Evolutionary conservation across 148 eudicot species (phyloP).

Genomic region (Diospyros lotus): DNA sequence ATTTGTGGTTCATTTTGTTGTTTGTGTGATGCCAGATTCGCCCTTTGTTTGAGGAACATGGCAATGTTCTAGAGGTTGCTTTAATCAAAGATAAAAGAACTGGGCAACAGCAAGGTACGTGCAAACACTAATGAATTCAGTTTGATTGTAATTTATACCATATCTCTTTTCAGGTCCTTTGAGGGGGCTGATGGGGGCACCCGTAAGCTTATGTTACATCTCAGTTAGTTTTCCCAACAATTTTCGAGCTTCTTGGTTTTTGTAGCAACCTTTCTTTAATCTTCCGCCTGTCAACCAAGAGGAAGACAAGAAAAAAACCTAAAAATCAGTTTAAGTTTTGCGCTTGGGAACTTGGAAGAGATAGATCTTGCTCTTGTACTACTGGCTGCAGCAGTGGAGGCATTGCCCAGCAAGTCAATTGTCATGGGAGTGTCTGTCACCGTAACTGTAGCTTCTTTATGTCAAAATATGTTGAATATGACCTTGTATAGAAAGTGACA

Average conservation of each 20-base stretch:
- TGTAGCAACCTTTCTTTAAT: conserved; percentile 49
- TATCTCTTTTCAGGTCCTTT: conserved; percentile 78
- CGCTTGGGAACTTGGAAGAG: conserved; percentile 32
- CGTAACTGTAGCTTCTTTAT: conserved; percentile 31
- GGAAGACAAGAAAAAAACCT: conserved; percentile 51
- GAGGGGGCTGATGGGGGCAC: conserved; percentile 66
- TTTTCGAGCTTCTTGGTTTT: conserved; percentile 54
- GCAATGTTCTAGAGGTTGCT: conserved; percentile 87
- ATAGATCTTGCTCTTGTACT: conserved; percentile 30
- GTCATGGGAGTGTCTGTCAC: conserved; percentile 37
- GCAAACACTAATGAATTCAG: conserved; percentile 14
- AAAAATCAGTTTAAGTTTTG: conserved; percentile 25
- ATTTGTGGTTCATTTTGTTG: background rate
- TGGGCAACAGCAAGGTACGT: conserved; percentile 94
- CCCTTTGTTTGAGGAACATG: conserved; percentile 84
- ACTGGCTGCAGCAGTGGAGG: conserved; percentile 38
- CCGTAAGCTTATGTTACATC: conserved; percentile 59
- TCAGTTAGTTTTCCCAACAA: conserved; percentile 57
- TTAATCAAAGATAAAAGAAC: conserved; percentile 88
- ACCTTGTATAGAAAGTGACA: conserved; percentile 39
- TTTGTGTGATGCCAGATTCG: conserved; percentile 55
- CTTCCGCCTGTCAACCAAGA: conserved; percentile 56
- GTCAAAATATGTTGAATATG: conserved; percentile 25
- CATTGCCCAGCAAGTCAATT: conserved; percentile 35
- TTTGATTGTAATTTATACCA: conserved; percentile 22